Conservation (phyloP, 1,284 basidiomycete species). For the Porogramme epimiltina region DNA sequence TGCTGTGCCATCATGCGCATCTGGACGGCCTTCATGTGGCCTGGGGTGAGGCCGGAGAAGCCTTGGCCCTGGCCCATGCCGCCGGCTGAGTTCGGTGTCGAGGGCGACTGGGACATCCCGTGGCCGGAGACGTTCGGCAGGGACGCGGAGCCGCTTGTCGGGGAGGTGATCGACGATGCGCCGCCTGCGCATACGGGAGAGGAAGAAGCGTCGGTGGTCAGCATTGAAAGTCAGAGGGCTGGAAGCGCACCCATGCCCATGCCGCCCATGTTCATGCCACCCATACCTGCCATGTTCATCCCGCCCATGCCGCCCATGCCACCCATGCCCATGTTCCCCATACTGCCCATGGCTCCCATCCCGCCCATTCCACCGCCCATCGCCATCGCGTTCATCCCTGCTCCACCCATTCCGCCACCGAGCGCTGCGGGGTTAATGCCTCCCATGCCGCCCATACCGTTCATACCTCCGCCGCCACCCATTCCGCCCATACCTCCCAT, state of each 20-base stretch:
- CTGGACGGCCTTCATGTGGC: constrained; percentile 20
- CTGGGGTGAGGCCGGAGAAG: constrained; percentile 14
- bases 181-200: constrained; percentile 2
- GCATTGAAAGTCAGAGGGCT: neutral
- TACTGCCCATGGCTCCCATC: constrained; percentile 18
- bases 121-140: constrained; percentile 20
- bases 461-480: constrained; percentile 15
- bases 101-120: constrained; percentile 11
- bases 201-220: constrained; percentile 1
- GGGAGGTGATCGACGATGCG: constrained; percentile 12
- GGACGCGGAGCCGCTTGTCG: constrained; percentile 11
- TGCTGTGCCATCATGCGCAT: constrained; percentile 2
- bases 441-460: constrained; percentile 17
- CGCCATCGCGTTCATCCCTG: constrained; percentile 19
- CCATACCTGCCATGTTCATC: constrained; percentile 20
- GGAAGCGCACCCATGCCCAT: constrained; percentile 22
- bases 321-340: constrained; percentile 16
- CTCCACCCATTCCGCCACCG: constrained; percentile 12
- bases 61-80: constrained; percentile 5
- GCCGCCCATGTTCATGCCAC: constrained; percentile 14
- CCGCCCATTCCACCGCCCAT: constrained; percentile 11
- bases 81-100: constrained; percentile 5
- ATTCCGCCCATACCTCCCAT: too few species aligned
- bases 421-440: constrained; percentile 14
- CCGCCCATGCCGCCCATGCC: constrained; percentile 16